phyloP scores from a whole-genome alignment of 305 asterid genomes.

The Fraxinus nigra region DNA sequence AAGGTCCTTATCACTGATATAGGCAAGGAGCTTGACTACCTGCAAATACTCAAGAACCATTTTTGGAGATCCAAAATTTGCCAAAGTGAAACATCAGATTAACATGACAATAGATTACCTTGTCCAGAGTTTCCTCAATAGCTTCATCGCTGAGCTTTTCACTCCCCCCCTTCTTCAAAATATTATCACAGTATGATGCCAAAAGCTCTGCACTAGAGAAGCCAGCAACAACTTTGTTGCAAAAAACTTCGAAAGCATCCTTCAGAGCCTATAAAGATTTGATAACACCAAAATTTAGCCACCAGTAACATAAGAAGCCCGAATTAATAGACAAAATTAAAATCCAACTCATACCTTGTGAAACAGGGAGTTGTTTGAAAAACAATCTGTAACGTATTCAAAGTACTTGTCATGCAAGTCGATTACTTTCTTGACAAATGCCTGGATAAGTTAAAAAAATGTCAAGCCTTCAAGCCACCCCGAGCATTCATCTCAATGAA shows the following conservation, averaged over 20 bases:
- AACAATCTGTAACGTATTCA: slow-evolving; percentile 38
- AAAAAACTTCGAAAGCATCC: slow-evolving; percentile 53
- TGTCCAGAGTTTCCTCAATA: slow-evolving; percentile 49
- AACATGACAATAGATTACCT: slow-evolving; percentile 24
- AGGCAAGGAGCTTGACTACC: slow-evolving; percentile 47
- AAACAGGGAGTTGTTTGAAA: slow-evolving; percentile 35
- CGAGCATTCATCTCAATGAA: not conserved
- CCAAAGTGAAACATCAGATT: not conserved
- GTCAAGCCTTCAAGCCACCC: not conserved
- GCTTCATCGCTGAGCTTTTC: slow-evolving; percentile 48
- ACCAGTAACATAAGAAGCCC: not conserved
- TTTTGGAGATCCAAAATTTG: not conserved
- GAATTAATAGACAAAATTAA: not conserved
- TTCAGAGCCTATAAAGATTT: slow-evolving; percentile 38
- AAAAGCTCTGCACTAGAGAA: slow-evolving; percentile 44
- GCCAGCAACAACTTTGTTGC: slow-evolving; percentile 46
- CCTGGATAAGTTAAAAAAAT: slow-evolving; percentile 21
- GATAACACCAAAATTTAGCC: not conserved
- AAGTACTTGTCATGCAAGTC: slow-evolving; percentile 46
- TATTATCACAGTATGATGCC: slow-evolving; percentile 50
- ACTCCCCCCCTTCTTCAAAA: slow-evolving; percentile 48
- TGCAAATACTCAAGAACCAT: slow-evolving; percentile 13
- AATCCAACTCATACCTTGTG: slow-evolving; percentile 40
- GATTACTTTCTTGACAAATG: slow-evolving; percentile 37
- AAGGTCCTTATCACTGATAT: slow-evolving; percentile 47